Evolutionary conservation across 345 rosid species (phyloP).

Genomic region (Lepidium didymum): DNA sequence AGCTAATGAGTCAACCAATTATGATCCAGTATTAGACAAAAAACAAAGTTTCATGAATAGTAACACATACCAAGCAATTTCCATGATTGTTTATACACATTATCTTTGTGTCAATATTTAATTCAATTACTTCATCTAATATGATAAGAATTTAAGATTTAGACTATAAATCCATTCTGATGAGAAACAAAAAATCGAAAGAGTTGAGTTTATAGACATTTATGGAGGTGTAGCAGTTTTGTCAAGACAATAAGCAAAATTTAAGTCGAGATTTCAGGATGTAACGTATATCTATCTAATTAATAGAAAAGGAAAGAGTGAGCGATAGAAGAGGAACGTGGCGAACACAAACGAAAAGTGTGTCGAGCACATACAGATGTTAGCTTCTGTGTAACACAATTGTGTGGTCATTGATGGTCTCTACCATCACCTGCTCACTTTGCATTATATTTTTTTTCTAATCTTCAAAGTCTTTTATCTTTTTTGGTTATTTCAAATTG

Average conservation of each 20-base stretch:
- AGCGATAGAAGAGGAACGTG: slow-evolving; percentile 9
- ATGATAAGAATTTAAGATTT: too few species aligned
- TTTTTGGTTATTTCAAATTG: slow-evolving; percentile 1
- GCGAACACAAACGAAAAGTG: slow-evolving; percentile 16
- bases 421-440: slow-evolving; percentile 10
- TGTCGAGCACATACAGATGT: slow-evolving; percentile 6
- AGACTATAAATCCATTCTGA: too few species aligned
- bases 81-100: too few species aligned
- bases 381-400: background rate
- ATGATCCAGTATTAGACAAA: too few species aligned
- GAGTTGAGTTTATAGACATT: background rate
- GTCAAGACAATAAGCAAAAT: background rate
- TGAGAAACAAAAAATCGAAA: too few species aligned
- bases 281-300: slow-evolving; percentile 10
- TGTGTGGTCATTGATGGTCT: background rate
- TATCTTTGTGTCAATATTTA: too few species aligned
- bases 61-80: too few species aligned
- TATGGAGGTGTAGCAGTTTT: background rate
- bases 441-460: background rate
- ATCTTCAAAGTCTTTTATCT: background rate
- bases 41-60: too few species aligned
- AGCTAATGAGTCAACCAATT: too few species aligned
- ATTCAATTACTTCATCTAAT: too few species aligned
- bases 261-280: slow-evolving; percentile 7
- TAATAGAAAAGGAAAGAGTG: background rate